Evolutionary conservation across 2,329 filamentous ascomycete genomes (phyloP).

Genomic region (Alternaria burnsii): DNA sequence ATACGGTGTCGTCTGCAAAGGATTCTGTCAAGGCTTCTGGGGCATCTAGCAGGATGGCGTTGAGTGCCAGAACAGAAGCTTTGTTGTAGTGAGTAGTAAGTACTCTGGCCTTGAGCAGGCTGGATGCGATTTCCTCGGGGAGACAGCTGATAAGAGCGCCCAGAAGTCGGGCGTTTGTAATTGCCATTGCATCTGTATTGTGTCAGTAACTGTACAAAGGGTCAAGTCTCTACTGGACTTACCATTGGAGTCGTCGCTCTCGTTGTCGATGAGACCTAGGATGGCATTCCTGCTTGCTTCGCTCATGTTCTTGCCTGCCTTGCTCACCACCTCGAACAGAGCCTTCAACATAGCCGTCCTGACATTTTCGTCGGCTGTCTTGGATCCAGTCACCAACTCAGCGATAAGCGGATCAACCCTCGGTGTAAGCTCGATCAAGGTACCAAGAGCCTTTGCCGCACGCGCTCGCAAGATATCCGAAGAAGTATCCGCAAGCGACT

Average conservation of each 20-base stretch:
- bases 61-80: conserved; percentile 84
- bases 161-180: conserved; percentile 89
- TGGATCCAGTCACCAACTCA: conserved; percentile 94
- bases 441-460: conserved; percentile 92
- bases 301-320: conserved; percentile 93
- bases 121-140: conserved; percentile 71
- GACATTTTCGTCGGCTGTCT: conserved; percentile 86
- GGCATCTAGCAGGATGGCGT: conserved; percentile 86
- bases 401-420: conserved; percentile 92
- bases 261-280: conserved; percentile 85
- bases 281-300: conserved; percentile 88
- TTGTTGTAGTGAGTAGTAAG: conserved; percentile 78
- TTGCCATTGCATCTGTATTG: conserved; percentile 70
- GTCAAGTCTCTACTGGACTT: conserved; percentile 30
- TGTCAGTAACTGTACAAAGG: conserved; percentile 16
- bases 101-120: conserved; percentile 74
- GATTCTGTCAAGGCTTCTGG: conserved; percentile 72
- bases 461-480: conserved; percentile 87
- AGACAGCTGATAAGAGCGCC: conserved; percentile 90
- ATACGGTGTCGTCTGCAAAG: conserved; percentile 76
- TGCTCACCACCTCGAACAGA: conserved; percentile 93
- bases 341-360: conserved; percentile 97
- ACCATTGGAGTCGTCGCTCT: conserved; percentile 76
- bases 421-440: conserved; percentile 92
- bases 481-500: conserved; percentile 90